These are phyloP conservation scores for Phytopythium oedochilum DNA, from an alignment of 352 stramenopile genomes.

Conservation along the genomic window DNA sequence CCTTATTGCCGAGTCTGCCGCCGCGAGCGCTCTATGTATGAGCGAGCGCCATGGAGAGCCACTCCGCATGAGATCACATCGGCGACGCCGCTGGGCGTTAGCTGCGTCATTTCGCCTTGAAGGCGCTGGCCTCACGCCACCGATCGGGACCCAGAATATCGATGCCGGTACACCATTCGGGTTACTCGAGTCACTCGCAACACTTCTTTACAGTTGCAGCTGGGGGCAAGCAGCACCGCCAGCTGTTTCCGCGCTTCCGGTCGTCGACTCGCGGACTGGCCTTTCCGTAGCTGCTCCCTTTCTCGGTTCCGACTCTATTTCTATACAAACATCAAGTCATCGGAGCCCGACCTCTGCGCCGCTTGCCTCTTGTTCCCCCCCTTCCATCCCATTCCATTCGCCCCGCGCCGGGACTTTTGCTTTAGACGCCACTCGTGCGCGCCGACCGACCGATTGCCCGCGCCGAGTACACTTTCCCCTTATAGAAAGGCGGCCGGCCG, in stretches of 20 bases:
- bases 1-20: no score
- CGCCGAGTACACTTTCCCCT: neutral
- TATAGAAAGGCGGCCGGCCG: neutral
- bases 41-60: neutral
- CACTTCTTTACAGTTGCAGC: no score
- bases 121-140: no score
- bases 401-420: neutral
- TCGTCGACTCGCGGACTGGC: neutral
- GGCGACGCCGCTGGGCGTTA: neutral
- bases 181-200: no score
- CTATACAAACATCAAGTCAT: constrained; percentile 1
- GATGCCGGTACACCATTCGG: no score
- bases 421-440: constrained; percentile 5
- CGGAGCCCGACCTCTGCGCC: neutral
- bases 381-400: neutral
- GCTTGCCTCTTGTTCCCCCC: neutral
- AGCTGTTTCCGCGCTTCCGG: neutral
- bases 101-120: neutral
- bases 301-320: neutral
- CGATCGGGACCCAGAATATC: no score
- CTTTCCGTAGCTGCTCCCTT: neutral
- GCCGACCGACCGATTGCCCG: neutral
- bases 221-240: neutral
- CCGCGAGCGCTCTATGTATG: no score
- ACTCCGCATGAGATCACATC: neutral